Conservation (phyloP, 805 yeast species). For the Lipomyces anomalus region DNA sequence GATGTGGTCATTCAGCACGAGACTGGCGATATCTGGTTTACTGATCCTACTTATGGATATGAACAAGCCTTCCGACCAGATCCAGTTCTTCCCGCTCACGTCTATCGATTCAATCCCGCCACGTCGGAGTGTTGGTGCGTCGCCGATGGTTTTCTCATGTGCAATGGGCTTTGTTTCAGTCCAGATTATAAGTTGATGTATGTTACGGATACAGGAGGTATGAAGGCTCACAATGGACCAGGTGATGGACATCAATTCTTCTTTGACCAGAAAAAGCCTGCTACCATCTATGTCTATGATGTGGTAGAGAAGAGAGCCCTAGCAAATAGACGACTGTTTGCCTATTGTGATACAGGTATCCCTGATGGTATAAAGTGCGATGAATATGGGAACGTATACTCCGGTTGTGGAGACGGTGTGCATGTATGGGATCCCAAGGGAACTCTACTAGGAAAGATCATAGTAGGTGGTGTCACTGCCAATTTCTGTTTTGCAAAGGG, state of each 20-base stretch:
- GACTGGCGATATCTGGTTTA: conserved; percentile 22
- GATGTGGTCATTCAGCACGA: conserved; percentile 23
- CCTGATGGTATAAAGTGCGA: conserved; percentile 23
- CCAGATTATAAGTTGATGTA: conserved; percentile 17
- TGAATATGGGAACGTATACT: conserved; percentile 15
- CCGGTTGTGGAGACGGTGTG: conserved; percentile 22
- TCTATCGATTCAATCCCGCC: conserved; percentile 17
- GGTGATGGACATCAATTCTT: conserved; percentile 17
- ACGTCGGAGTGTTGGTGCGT: conserved; percentile 8
- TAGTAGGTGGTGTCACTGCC: conserved; percentile 12
- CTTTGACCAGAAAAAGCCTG: conserved; percentile 8
- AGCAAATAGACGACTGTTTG: conserved; percentile 12
- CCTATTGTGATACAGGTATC: conserved; percentile 16
- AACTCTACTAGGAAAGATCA: conserved; percentile 15
- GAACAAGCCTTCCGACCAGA: conserved; percentile 18
- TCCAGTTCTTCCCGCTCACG: conserved; percentile 16
- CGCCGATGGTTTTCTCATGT: conserved; percentile 17
- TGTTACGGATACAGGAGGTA: conserved; percentile 19
- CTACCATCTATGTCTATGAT: conserved; percentile 21
- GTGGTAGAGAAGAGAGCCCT: conserved; percentile 5
- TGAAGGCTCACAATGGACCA: conserved; percentile 18
- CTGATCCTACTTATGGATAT: conserved; percentile 21
- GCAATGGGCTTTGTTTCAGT: conserved; percentile 24
- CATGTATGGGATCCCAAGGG: conserved; percentile 18
- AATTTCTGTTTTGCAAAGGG: conserved; percentile 19